Percentiles rank a stretch among this genome's conserved stretches.
Conservation (phyloP, 2,329 filamentous ascomycete genomes). For the Hypoxylon sp. region DNA sequence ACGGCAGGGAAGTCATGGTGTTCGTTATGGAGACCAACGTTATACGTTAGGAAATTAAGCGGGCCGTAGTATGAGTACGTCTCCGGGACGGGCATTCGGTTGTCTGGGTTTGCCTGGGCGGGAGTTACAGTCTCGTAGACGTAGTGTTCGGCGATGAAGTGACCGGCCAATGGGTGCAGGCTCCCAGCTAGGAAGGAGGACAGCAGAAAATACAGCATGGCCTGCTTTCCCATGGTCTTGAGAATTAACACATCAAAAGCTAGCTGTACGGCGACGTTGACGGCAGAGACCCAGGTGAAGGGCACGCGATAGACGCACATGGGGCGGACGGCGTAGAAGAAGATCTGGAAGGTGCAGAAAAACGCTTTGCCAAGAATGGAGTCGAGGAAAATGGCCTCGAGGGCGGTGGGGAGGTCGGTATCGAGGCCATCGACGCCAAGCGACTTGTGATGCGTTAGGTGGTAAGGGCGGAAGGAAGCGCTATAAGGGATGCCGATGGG, state of each 20-base stretch:
- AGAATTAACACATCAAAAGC: conserved; percentile 82
- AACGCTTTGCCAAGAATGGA: conserved; percentile 97
- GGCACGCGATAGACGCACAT: conserved; percentile 94
- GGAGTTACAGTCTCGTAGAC: conserved; percentile 77
- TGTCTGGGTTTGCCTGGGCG: conserved; percentile 69
- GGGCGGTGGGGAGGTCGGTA: conserved; percentile 91
- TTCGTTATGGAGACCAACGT: conserved; percentile 98
- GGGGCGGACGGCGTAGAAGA: conserved; percentile 97
- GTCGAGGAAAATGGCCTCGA: conserved; percentile 94
- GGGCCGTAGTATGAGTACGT: conserved; percentile 98
- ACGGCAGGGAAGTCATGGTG: conserved; percentile 99
- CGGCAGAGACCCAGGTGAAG: conserved; percentile 84
- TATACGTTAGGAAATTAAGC: conserved; percentile 94
- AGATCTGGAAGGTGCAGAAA: conserved; percentile 99
- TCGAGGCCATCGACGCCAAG: conserved; percentile 96
- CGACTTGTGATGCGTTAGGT: conserved; percentile 98
- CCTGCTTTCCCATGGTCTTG: conserved; percentile 70
- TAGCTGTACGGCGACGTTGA: conserved; percentile 85
- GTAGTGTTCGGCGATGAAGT: conserved; percentile 99
- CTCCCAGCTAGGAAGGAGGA: conserved; percentile 95
- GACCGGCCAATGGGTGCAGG: conserved; percentile 92
- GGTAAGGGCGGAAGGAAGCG: conserved; percentile 96
- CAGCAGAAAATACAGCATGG: conserved; percentile 86
- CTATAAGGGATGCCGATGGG: conserved; percentile 97
- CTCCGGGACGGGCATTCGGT: conserved; percentile 81